Conservation (phyloP, 768 basidiomycete species). For the Auricularia cornea region DNA sequence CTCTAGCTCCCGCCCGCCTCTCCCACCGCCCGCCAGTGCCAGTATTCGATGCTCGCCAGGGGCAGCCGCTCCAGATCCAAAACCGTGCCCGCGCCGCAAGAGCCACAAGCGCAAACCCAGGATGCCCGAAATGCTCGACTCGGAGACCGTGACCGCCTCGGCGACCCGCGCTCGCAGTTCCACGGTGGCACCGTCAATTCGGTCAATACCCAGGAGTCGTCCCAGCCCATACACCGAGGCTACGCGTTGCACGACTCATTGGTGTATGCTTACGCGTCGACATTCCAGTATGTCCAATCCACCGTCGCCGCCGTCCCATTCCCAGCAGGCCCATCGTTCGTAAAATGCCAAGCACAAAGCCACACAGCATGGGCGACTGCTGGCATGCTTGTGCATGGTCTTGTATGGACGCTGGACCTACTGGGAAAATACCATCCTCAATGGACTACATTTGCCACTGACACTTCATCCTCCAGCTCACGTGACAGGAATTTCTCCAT, state of each 20-base stretch:
- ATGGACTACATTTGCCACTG: no score
- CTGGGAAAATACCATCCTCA: no score
- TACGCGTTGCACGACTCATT: neutral
- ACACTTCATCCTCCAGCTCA: neutral
- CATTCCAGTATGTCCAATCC: neutral
- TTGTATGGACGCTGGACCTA: no score
- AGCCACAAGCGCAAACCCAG: neutral
- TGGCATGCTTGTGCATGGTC: no score
- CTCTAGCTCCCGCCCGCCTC: no score
- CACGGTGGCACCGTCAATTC: neutral
- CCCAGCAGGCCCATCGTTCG: neutral
- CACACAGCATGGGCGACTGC: no score
- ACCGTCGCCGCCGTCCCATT: neutral
- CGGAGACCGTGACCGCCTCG: no score
- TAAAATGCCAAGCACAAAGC: no score
- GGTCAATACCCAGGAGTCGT: neutral
- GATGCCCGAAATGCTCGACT: neutral
- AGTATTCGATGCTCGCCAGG: no score
- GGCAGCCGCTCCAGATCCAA: no score
- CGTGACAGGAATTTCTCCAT: neutral
- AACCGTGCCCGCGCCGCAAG: neutral
- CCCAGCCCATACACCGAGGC: neutral
- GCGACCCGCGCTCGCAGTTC: neutral
- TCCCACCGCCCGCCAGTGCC: no score
- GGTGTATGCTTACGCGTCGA: neutral